Percentiles rank a stretch among this genome's conserved stretches.
These are phyloP conservation scores for Ophiocordyceps camponoti-rufipedis DNA, from an alignment of 2,329 filamentous ascomycete genomes.

Conservation along the genomic window DNA sequence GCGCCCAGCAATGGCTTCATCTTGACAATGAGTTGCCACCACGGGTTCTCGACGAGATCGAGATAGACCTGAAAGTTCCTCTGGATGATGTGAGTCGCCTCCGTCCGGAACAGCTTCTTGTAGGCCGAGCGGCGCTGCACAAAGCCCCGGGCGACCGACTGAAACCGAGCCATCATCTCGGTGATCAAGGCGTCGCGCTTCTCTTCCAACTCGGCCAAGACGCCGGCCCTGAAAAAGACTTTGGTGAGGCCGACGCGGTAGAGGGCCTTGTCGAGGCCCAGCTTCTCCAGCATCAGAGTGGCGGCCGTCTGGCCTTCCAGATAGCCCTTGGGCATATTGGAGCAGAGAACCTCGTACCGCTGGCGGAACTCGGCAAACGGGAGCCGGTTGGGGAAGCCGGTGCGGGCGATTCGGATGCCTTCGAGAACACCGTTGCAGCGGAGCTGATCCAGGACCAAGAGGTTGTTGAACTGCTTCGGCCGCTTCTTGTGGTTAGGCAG, in stretches of 20 bases:
- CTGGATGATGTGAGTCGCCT: conserved; percentile 89
- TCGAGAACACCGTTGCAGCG: conserved; percentile 98
- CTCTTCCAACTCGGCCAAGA: conserved; percentile 91
- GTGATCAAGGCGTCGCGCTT: conserved; percentile 83
- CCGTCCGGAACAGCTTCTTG: conserved; percentile 85
- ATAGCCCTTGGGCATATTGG: conserved; percentile 74
- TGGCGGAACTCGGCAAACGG: conserved; percentile 88
- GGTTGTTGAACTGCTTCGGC: conserved; percentile 78
- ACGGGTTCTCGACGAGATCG: conserved; percentile 77
- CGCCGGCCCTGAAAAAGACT: conserved; percentile 93
- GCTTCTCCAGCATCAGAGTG: conserved; percentile 72
- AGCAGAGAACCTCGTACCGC: conserved; percentile 86
- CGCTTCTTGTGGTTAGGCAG: conserved; percentile 95
- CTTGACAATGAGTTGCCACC: conserved; percentile 89
- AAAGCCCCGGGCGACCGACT: conserved; percentile 81
- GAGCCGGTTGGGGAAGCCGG: conserved; percentile 87
- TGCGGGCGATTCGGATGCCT: conserved; percentile 90
- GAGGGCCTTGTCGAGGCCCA: conserved; percentile 66
- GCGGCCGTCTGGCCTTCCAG: conserved; percentile 78
- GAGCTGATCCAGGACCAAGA: conserved; percentile 92
- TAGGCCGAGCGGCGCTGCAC: conserved; percentile 73
- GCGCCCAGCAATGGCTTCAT: conserved; percentile 93
- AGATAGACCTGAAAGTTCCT: conserved; percentile 86
- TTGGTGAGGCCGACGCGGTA: conserved; percentile 93
- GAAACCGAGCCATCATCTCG: conserved; percentile 85